These are phyloP conservation scores for Xanthoconium purpureum DNA, from an alignment of 768 basidiomycete species.

Conservation along the genomic window DNA sequence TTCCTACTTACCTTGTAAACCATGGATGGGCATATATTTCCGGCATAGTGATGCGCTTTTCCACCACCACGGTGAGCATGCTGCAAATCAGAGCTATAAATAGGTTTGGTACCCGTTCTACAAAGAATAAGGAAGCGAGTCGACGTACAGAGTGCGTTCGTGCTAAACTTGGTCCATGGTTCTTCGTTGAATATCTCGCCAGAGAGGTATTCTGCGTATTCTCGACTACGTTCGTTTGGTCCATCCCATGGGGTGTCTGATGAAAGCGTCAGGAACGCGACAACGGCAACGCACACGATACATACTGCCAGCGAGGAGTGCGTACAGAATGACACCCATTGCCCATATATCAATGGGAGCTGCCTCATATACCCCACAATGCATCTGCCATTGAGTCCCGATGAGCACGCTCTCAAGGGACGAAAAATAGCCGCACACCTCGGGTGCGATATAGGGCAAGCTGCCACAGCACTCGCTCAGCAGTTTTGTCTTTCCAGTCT, in stretches of 20 bases:
- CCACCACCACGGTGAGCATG: constrained; percentile 71
- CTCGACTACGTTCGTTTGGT: constrained; percentile 73
- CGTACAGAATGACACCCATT: constrained; percentile 90
- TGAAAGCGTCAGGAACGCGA: background rate
- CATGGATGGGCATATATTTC: constrained; percentile 65
- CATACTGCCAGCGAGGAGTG: constrained; percentile 86
- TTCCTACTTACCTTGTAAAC: constrained; percentile 56
- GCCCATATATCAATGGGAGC: constrained; percentile 98
- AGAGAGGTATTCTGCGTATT: constrained; percentile 71
- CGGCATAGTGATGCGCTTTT: constrained; percentile 59
- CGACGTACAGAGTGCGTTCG: constrained; percentile 58
- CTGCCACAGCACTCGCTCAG: constrained; percentile 87
- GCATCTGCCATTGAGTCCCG: constrained; percentile 47
- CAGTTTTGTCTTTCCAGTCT: constrained; percentile 68
- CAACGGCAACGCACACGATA: constrained; percentile 9
- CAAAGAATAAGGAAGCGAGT: background rate
- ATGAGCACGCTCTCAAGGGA: background rate
- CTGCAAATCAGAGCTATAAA: constrained; percentile 70
- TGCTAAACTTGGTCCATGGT: constrained; percentile 75
- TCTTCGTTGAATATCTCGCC: constrained; percentile 70
- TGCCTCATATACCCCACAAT: constrained; percentile 67
- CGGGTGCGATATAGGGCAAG: constrained; percentile 91
- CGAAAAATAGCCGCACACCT: constrained; percentile 48
- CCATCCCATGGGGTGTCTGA: constrained; percentile 98
- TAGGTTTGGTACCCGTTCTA: constrained; percentile 1